Conservation (phyloP, 352 stramenopile genomes). For the Phytophthora ohioensis region DNA sequence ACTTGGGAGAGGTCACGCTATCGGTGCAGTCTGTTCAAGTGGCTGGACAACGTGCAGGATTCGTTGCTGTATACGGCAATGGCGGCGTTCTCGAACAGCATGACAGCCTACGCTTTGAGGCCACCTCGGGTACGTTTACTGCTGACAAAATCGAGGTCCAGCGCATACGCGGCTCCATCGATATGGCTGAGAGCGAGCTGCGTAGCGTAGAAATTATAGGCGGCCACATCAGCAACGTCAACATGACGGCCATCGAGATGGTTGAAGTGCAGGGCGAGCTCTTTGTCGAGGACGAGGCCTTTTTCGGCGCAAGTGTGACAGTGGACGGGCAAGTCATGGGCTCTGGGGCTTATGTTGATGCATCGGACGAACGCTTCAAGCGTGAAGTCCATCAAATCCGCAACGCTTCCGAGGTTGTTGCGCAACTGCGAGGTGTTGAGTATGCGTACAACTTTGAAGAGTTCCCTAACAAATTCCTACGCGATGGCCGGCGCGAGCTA, state of each 20-base stretch:
- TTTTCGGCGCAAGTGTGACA: slow-evolving; percentile 85
- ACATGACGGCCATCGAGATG: slow-evolving; percentile 74
- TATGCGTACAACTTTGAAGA: slow-evolving; percentile 58
- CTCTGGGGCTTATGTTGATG: slow-evolving; percentile 91
- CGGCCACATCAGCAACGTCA: slow-evolving; percentile 81
- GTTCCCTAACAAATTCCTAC: slow-evolving; percentile 59
- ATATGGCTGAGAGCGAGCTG: slow-evolving; percentile 80
- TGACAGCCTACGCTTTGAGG: slow-evolving; percentile 71
- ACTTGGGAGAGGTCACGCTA: slow-evolving; percentile 78
- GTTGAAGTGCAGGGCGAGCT: slow-evolving; percentile 84
- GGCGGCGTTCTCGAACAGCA: slow-evolving; percentile 69
- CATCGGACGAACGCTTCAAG: slow-evolving; percentile 93
- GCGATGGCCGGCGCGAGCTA: slow-evolving; percentile 55
- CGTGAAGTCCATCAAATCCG: slow-evolving; percentile 58
- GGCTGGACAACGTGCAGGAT: slow-evolving; percentile 55
- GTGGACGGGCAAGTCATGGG: slow-evolving; percentile 92
- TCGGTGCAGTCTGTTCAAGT: slow-evolving; percentile 74
- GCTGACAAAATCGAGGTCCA: slow-evolving; percentile 58
- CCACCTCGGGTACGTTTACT: slow-evolving; percentile 44
- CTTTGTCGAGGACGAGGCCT: slow-evolving; percentile 85
- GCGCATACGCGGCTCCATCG: slow-evolving; percentile 74
- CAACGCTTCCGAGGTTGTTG: slow-evolving; percentile 56
- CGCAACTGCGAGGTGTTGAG: slow-evolving; percentile 70
- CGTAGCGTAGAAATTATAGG: slow-evolving; percentile 75
- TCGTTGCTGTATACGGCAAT: slow-evolving; percentile 78